Conservation (phyloP, 116 monocot genomes). For the Dioscorea cayenensis region DNA sequence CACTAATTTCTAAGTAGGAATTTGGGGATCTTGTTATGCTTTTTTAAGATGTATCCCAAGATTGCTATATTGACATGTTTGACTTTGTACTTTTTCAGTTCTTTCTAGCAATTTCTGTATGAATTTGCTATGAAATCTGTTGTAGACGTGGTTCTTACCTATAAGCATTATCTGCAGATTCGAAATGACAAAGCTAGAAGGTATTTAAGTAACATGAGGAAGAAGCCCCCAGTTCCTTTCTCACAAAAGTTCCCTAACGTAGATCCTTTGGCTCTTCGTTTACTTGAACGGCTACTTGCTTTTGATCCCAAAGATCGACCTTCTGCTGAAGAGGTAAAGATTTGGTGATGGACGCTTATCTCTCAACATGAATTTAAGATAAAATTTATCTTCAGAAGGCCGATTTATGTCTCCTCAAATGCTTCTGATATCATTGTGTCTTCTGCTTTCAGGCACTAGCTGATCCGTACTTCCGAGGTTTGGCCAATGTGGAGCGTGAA, state of each 20-base stretch:
- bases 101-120: too few species aligned
- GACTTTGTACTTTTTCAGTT: too few species aligned
- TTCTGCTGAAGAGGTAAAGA: constrained; percentile 50
- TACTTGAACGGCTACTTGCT: constrained; percentile 54
- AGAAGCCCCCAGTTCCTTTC: constrained; percentile 41
- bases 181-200: constrained; percentile 67
- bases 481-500: constrained; percentile 47
- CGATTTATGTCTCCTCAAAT: background rate
- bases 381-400: background rate
- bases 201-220: constrained; percentile 53
- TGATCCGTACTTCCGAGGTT: constrained; percentile 51
- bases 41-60: too few species aligned
- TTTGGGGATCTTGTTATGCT: background rate
- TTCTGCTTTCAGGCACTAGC: constrained; percentile 33
- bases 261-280: constrained; percentile 50
- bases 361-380: background rate
- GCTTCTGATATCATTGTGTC: background rate
- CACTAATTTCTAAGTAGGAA: too few species aligned
- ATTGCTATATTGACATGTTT: too few species aligned
- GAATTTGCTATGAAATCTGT: too few species aligned
- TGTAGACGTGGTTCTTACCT: background rate
- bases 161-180: constrained; percentile 24
- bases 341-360: background rate
- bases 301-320: constrained; percentile 69
- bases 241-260: constrained; percentile 52